Percentiles rank a stretch among this genome's conserved stretches.
Evolutionary conservation across 352 stramenopile species (phyloP).

Genomic region (Phytopythium delawarense): DNA sequence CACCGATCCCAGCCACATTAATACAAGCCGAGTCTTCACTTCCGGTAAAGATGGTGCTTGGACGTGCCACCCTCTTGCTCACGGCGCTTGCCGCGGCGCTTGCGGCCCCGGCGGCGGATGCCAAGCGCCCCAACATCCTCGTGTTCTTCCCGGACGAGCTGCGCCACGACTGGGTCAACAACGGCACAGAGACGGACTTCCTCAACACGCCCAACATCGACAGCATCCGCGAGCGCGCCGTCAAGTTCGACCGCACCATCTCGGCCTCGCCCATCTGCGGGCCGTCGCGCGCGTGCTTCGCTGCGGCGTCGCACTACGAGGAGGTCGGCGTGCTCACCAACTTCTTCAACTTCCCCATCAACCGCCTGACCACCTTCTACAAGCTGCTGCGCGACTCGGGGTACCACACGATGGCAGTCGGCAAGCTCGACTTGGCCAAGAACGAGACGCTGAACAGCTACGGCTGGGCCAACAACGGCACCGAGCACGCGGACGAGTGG

Average conservation of each 20-base stretch:
- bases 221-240: conserved; percentile 21
- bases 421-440: conserved; percentile 30
- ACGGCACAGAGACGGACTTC: conserved; percentile 26
- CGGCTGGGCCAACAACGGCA: conserved; percentile 22
- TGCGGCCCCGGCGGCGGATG: not conserved
- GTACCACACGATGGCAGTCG: conserved; percentile 30
- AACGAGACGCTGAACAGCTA: conserved; percentile 31
- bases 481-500: conserved; percentile 19
- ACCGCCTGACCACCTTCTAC: conserved; percentile 30
- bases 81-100: conserved; percentile 1
- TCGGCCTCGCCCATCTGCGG: conserved; percentile 23
- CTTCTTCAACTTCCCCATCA: conserved; percentile 27
- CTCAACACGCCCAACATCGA: conserved; percentile 28
- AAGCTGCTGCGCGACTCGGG: conserved; percentile 25
- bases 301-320: conserved; percentile 24
- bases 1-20: not conserved
- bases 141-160: conserved; percentile 32
- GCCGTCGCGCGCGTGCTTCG: conserved; percentile 26
- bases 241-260: conserved; percentile 30
- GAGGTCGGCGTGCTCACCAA: conserved; percentile 30
- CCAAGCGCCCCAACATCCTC: conserved; percentile 23
- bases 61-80: not conserved
- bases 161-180: conserved; percentile 33
- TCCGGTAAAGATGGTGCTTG: conserved; percentile 1
- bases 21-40: not conserved